Percentiles rank a stretch among this genome's conserved stretches.
Conservation (phyloP, 495 filamentous ascomycete genomes). For the Halenospora varia region DNA sequence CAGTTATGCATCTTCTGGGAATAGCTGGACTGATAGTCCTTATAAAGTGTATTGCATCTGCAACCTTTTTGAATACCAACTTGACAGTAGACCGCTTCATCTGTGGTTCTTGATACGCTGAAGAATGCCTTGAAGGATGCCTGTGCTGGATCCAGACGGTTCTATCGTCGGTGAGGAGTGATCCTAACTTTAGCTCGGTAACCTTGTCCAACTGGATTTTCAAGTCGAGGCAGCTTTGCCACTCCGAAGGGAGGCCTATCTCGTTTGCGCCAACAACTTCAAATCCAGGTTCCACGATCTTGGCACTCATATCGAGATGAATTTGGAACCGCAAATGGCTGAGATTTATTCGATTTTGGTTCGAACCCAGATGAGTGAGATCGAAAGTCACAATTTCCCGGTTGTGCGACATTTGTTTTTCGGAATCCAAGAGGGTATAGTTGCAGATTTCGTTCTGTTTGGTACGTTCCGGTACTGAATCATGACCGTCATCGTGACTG, state of each 20-base stretch:
- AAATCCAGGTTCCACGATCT: background rate
- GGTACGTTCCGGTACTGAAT: background rate
- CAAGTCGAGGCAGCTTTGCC: background rate
- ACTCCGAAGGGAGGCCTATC: background rate
- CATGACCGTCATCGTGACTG: background rate
- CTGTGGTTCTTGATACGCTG: background rate
- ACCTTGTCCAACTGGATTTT: background rate
- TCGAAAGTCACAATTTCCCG: background rate
- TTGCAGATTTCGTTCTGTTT: background rate
- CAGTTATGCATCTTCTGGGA: background rate
- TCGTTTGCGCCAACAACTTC: background rate
- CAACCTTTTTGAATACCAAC: background rate
- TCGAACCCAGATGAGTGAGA: background rate
- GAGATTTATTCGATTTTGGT: background rate
- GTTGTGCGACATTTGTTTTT: background rate
- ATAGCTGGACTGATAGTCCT: background rate
- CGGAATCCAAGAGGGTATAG: background rate
- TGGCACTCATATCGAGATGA: background rate
- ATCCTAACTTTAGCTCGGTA: background rate
- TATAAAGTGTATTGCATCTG: background rate
- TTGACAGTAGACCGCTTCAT: background rate
- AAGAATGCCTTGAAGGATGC: background rate
- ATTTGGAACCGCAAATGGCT: background rate
- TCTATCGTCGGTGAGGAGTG: background rate
- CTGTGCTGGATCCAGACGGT: background rate